Base-by-base conservation (phyloP, 768 basidiomycete genomes). In the Tulasnella sp. region DNA sequence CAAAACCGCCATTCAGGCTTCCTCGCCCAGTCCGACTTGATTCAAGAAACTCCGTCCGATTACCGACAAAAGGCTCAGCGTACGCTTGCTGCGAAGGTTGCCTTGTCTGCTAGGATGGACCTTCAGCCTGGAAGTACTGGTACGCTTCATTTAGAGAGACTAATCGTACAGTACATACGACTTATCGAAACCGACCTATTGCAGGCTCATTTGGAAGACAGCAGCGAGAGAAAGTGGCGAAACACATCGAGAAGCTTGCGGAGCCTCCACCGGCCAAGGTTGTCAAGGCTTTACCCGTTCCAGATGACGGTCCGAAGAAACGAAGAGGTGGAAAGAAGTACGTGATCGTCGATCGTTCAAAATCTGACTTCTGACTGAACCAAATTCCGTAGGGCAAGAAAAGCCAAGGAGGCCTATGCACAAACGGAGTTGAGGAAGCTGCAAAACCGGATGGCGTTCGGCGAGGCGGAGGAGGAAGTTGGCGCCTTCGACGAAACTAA, bases 401-500 rank as follows among this genome's bases (percentile, higher is more conserved):
- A 98, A 79, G 92, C 94, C n/a, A 99, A 99, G 79, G 97, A 98
- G 80, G 95, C 94, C 0, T 95, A 95, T 77, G 95, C 94, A 5
- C 92, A 94, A 80, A 98, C 97, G 1, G 97, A 99, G 79, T 83
- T 99, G 62, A 89, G 95, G 75, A 98, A 98, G 81, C 83, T 97
- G 75, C 96, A 98, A 81, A 99, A 99, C 79, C 88, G 97, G 63
- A 91, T 98, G 91, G 88, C 84, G 71, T 98, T 99, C 77, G 97
- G 96, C 47, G 90, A 96, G 80, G 90, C 90, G 0, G 97, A 98
- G 78, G 90, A 95, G 77, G 97, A 99, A 79, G 91, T 95, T 59
- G 96, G 95, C 19, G 92, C 95, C 37, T 95, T 94, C 76, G 97
- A 97, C 81, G 89, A 98, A 82, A 95, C 95, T n/a, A 92, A 94